A percentile compares a stretch with the other conserved stretches of the same genome.
Evolutionary conservation across 768 basidiomycete species (phyloP).

Genomic region (Leccinum broughii): DNA sequence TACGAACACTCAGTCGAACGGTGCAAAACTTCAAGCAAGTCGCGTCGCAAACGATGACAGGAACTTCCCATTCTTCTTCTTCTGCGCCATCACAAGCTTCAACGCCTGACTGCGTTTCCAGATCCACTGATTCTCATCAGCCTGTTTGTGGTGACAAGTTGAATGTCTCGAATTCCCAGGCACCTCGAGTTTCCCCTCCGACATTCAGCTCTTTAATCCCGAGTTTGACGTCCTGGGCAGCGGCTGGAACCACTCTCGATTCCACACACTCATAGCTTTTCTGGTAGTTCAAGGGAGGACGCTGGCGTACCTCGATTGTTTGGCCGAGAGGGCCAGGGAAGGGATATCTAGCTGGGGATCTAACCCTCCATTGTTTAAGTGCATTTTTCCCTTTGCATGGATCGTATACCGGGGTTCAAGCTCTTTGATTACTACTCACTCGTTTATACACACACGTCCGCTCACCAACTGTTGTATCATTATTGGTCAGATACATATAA

Average conservation of each 20-base stretch:
- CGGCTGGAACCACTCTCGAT: constrained; percentile 26
- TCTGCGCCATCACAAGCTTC: constrained; percentile 12
- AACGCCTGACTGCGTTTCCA: constrained; percentile 8
- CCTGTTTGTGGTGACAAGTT: constrained; percentile 3
- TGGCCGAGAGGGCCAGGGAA: constrained; percentile 27
- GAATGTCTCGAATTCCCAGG: constrained; percentile 21
- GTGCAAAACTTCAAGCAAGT: constrained; percentile 49
- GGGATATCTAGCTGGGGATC: constrained; percentile 23
- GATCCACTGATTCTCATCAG: constrained; percentile 3
- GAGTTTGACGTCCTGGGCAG: constrained; percentile 37
- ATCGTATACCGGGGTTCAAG: not conserved
- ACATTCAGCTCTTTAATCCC: constrained; percentile 33
- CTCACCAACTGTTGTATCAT: constrained; percentile 14
- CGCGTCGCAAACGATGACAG: constrained; percentile 32
- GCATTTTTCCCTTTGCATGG: not conserved
- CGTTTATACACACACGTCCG: not conserved
- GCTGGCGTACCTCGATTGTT: constrained; percentile 25
- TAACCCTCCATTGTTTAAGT: not conserved
- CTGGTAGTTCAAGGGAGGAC: constrained; percentile 19
- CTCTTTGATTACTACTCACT: constrained; percentile 5
- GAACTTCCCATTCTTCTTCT: constrained; percentile 11
- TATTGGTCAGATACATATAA: not conserved
- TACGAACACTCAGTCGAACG: constrained; percentile 54
- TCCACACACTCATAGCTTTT: constrained; percentile 13
- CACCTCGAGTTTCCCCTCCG: constrained; percentile 24